Evolutionary conservation across 352 stramenopile species (phyloP), one percentile per base, ranked within the genome.

Genomic region (Phytophthora pinifolia): DNA sequence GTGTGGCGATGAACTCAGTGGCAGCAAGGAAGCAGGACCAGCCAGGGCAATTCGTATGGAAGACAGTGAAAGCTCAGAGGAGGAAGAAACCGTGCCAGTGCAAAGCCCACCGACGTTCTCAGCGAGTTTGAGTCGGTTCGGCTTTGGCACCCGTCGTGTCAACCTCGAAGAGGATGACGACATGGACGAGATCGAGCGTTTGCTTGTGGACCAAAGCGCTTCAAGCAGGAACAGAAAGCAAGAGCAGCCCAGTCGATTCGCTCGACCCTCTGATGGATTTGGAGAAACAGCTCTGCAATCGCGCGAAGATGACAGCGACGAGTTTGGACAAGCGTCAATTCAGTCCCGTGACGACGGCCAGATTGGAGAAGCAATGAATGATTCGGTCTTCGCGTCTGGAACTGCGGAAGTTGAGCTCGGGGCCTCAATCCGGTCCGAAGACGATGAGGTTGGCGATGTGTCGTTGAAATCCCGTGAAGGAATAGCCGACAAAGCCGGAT

Each of bases 151-250:
- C 5, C 44, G 25, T 15, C 56, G 56, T 6, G 13, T 59, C 27
- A 46, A 55, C 10, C 46, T 70, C 2, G 62, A 69, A 36, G 58
- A 74, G 49, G 61, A 68, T 13, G 65, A 65, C 25, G 65, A 74
- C 25, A 65, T 59, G 51, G 61, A 74, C 47, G 65, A 65, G 15
- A 54, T 71, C 14, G 61, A 71, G 32, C 43, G 39, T 3, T 43
- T 67, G 10, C 37, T 70, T 27, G 29, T 64, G 13, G 46, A 70
- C 4, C 48, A 67, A 67, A 64, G 41, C 20, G 20, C 30, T 37
- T 45, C 45, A 9, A 48, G 29, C 15, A 31, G 45, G 36, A 42
- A 41, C 18, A 46, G 30, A 1, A 45, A 32, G 3, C 52, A 36
- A 30, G 30, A 46, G 27, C 33, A 44, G 8, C 8, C 33, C 18